phyloP scores from a whole-genome alignment of 371 early-diverging fungal species.

The Lichtheimia corymbifera region DNA sequence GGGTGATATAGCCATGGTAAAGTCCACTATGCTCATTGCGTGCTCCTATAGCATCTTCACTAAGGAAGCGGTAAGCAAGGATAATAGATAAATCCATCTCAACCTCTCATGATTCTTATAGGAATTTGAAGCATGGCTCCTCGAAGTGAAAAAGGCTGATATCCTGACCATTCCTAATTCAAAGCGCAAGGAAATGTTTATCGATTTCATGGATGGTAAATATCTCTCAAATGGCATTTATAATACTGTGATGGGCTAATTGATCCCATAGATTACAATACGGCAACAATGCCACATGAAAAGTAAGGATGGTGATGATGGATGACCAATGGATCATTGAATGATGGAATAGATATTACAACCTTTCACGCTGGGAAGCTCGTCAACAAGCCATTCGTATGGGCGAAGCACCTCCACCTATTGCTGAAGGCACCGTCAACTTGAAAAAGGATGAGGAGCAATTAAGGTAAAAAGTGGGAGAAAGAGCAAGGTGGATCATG shows the following conservation, averaged over 20 bases:
- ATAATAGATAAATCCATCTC: background rate
- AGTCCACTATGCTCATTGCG: no score
- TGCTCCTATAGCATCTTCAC: conserved; percentile 46
- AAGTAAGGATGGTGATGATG: conserved; percentile 46
- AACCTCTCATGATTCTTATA: conserved; percentile 12
- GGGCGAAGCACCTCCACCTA: conserved; percentile 42
- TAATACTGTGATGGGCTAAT: background rate
- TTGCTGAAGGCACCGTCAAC: conserved; percentile 12
- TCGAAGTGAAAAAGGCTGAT: conserved; percentile 67
- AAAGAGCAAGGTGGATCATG: background rate
- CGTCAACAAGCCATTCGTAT: conserved; percentile 59
- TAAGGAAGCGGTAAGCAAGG: conserved; percentile 50
- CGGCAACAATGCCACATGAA: conserved; percentile 73
- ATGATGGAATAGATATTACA: conserved; percentile 44
- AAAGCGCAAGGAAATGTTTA: conserved; percentile 64
- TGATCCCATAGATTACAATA: conserved; percentile 62
- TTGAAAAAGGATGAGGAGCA: conserved; percentile 52
- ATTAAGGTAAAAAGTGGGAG: conserved; percentile 26
- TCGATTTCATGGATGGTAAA: conserved; percentile 69
- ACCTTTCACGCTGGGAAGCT: conserved; percentile 59
- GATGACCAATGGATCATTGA: background rate
- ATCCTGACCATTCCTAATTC: conserved; percentile 56
- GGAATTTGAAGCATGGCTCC: conserved; percentile 78
- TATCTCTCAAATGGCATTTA: no score
- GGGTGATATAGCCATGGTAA: no score